Percentiles rank a stretch among this genome's conserved stretches.
Conservation (phyloP, 768 basidiomycete genomes). For the Jaapia argillacea region DNA sequence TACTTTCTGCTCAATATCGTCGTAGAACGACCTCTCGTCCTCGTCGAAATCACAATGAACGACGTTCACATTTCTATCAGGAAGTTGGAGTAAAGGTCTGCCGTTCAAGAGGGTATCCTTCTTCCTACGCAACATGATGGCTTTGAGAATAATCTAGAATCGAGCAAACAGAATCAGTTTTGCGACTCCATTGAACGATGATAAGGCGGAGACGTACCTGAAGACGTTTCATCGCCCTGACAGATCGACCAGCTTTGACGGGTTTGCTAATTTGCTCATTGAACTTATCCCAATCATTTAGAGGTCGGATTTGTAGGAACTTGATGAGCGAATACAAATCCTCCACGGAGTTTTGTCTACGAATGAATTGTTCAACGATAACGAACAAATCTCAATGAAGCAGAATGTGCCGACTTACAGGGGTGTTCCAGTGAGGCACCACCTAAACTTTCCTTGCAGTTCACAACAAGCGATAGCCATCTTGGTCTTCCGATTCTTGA, state of each 20-base stretch:
- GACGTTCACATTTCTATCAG: conserved; percentile 59
- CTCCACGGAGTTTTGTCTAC: conserved; percentile 80
- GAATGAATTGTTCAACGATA: not conserved
- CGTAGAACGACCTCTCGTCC: conserved; percentile 75
- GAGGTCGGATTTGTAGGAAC: conserved; percentile 77
- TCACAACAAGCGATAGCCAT: conserved; percentile 70
- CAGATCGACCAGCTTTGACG: conserved; percentile 57
- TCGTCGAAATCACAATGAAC: conserved; percentile 70
- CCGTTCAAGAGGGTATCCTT: conserved; percentile 72
- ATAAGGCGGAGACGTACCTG: conserved; percentile 53
- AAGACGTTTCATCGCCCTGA: conserved; percentile 72
- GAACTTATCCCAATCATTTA: conserved; percentile 75
- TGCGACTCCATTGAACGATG: not conserved
- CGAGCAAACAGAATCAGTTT: not conserved
- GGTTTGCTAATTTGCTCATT: conserved; percentile 71
- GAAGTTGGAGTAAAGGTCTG: conserved; percentile 73
- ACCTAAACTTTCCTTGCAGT: conserved; percentile 69
- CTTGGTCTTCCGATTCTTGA: conserved; percentile 80
- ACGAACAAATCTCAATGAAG: not conserved
- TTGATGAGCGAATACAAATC: conserved; percentile 87
- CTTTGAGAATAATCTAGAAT: conserved; percentile 62
- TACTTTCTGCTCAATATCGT: conserved; percentile 40
- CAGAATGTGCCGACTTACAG: conserved; percentile 29
- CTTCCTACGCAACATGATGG: conserved; percentile 82
- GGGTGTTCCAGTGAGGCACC: conserved; percentile 84